Evolutionary conservation across 2,329 filamentous ascomycete species (phyloP).

Genomic region (Hypoxylon sp.): DNA sequence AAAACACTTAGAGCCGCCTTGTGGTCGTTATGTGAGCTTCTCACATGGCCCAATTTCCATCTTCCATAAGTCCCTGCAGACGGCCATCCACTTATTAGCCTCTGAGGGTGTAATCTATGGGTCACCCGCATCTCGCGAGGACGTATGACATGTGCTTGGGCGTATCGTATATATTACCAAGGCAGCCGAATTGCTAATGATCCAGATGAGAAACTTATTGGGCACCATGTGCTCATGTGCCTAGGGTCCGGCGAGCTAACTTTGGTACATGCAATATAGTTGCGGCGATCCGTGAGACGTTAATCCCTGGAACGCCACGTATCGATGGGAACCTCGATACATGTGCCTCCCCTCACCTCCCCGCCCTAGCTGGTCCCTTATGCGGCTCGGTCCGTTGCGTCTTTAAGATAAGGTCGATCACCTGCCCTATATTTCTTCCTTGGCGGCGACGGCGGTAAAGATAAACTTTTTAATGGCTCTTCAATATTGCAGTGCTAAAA

Average conservation of each 20-base stretch:
- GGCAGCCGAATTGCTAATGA: neutral
- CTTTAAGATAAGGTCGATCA: conserved; percentile 36
- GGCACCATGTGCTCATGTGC: conserved; percentile 27
- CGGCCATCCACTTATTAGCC: conserved; percentile 2
- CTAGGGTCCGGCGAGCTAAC: conserved; percentile 28
- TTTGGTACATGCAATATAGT: conserved; percentile 39
- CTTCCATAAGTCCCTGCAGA: conserved; percentile 19
- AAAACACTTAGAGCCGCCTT: neutral
- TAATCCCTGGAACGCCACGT: conserved; percentile 32
- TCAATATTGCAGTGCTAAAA: conserved; percentile 6
- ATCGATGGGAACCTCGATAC: conserved; percentile 23
- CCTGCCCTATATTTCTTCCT: conserved; percentile 7
- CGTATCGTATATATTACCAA: conserved; percentile 36
- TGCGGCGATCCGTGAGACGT: conserved; percentile 32
- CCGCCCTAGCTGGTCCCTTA: conserved; percentile 13
- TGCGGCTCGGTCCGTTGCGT: conserved; percentile 36
- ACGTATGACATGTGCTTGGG: conserved; percentile 18
- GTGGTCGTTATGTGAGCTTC: conserved; percentile 9
- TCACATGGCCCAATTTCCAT: conserved; percentile 14
- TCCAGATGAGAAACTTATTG: conserved; percentile 1
- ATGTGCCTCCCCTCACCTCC: neutral
- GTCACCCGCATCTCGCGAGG: conserved; percentile 18
- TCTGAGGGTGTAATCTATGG: conserved; percentile 12
- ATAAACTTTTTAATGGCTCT: neutral
- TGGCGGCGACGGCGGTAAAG: conserved; percentile 40